A percentile compares a stretch with the other conserved stretches of the same genome.
Evolutionary conservation across 2,329 filamentous ascomycete species (phyloP).

Genomic region (Xylaria sp.): DNA sequence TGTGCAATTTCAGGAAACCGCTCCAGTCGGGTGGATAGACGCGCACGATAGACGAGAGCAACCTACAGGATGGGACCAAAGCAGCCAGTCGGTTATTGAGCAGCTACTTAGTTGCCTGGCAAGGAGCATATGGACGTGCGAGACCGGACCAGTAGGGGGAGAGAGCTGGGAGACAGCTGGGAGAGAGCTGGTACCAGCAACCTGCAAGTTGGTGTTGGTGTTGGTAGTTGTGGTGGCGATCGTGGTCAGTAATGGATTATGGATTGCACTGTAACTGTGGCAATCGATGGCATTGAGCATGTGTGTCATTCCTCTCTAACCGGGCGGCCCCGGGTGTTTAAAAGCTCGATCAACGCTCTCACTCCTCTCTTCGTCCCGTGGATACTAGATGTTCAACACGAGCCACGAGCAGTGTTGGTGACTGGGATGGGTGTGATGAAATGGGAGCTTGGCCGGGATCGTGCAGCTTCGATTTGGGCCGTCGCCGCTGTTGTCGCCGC

Average conservation of each 20-base stretch:
- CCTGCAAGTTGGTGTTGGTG: not conserved
- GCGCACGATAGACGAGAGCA: not conserved
- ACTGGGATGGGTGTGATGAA: constrained; percentile 28
- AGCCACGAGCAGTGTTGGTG: constrained; percentile 9
- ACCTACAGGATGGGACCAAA: constrained; percentile 15
- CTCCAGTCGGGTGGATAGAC: not conserved
- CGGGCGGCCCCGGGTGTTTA: constrained; percentile 25
- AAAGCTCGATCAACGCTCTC: constrained; percentile 14
- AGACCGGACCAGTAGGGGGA: too few relatives aligned
- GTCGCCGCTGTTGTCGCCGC: constrained; percentile 21
- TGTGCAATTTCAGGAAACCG: not conserved
- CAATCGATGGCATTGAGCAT: constrained; percentile 5
- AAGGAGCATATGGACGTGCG: too few relatives aligned
- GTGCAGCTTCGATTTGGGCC: constrained; percentile 19
- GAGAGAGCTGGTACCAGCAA: not conserved
- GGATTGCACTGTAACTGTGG: not conserved
- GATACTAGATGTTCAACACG: not conserved
- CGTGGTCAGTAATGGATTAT: not conserved
- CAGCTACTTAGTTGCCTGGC: too few relatives aligned
- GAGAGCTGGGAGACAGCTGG: too few relatives aligned
- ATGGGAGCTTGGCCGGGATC: constrained; percentile 21
- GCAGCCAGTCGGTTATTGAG: too few relatives aligned
- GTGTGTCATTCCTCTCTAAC: not conserved
- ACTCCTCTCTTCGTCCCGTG: not conserved
- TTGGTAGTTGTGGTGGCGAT: not conserved